A percentile compares a stretch with the other conserved stretches of the same genome.
phyloP scores from a whole-genome alignment of 1,284 basidiomycete genomes.

The Cutaneotrichosporon cutaneum region DNA sequence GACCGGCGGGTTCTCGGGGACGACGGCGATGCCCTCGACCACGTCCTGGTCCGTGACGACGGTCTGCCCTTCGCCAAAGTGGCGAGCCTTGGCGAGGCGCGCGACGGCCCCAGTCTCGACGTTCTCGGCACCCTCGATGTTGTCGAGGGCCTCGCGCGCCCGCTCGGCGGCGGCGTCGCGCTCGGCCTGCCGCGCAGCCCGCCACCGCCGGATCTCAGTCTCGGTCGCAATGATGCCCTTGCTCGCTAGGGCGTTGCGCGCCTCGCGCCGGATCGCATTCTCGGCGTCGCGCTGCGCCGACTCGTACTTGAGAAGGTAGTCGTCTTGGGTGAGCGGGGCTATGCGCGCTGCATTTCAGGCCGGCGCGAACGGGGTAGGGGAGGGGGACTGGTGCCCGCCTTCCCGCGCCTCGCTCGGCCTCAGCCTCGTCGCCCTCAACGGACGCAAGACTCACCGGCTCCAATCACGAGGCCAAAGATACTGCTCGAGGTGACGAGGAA shows the following conservation, averaged over 20 bases:
- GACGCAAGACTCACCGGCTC: slow-evolving; percentile 55
- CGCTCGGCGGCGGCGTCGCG: slow-evolving; percentile 3
- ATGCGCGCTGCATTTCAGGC: no score
- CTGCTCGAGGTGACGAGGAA: slow-evolving; percentile 58
- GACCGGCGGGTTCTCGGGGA: background rate
- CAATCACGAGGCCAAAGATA: slow-evolving; percentile 68
- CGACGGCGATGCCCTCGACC: background rate
- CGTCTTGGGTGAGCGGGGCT: slow-evolving; percentile 56
- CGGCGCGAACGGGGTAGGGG: no score
- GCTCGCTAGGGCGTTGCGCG: slow-evolving; percentile 69
- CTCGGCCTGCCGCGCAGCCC: slow-evolving; percentile 55
- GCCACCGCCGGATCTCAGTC: slow-evolving; percentile 78
- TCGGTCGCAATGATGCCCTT: slow-evolving; percentile 70
- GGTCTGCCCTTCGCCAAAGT: background rate
- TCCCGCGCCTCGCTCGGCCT: background rate
- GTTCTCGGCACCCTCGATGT: slow-evolving; percentile 3
- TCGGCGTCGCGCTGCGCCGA: slow-evolving; percentile 64
- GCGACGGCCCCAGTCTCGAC: slow-evolving; percentile 18
- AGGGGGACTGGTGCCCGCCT: no score
- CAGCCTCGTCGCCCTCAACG: background rate
- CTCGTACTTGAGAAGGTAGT: slow-evolving; percentile 71
- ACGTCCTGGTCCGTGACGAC: background rate
- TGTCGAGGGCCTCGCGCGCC: slow-evolving; percentile 14
- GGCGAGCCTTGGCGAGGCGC: slow-evolving; percentile 8
- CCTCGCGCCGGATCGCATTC: slow-evolving; percentile 67